A percentile compares a stretch with the other conserved stretches of the same genome.
These are phyloP conservation scores for Acacia concinna DNA, from an alignment of 331 rosid genomes.

Conservation along the genomic window DNA sequence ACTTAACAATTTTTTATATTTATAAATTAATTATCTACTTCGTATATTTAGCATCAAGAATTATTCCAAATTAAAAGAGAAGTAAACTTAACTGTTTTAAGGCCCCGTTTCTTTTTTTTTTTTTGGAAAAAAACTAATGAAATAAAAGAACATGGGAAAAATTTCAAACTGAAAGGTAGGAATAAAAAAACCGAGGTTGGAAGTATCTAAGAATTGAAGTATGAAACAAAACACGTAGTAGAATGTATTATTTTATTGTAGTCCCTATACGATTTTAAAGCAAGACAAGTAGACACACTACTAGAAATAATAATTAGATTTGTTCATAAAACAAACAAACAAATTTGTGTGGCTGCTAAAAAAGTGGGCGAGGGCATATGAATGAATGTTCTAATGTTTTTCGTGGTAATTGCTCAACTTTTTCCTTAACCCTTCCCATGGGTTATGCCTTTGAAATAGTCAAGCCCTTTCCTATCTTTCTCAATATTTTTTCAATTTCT, in stretches of 20 bases:
- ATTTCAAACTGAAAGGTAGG: neutral
- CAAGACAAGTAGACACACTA: neutral
- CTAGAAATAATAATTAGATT: neutral
- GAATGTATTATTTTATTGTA: neutral
- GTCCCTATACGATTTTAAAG: neutral
- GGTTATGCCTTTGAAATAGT: conserved; percentile 51
- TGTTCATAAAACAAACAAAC: neutral
- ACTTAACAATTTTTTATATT: no score
- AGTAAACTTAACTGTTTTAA: neutral
- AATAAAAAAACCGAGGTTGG: neutral
- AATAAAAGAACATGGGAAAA: neutral
- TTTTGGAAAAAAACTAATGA: neutral
- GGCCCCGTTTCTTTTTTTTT: no score
- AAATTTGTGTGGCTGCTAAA: neutral
- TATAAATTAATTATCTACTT: no score
- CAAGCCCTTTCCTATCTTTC: conserved; percentile 24
- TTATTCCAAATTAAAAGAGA: neutral
- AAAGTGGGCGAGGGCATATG: neutral
- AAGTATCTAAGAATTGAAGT: neutral
- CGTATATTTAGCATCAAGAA: no score
- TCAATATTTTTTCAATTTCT: neutral
- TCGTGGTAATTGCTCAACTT: conserved; percentile 51
- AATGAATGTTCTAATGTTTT: conserved; percentile 31
- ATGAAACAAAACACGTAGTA: no score
- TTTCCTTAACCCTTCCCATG: conserved; percentile 19